Base-by-base conservation (phyloP, 1,284 basidiomycete genomes). In the Cutaneotrichosporon mucoides region DNA sequence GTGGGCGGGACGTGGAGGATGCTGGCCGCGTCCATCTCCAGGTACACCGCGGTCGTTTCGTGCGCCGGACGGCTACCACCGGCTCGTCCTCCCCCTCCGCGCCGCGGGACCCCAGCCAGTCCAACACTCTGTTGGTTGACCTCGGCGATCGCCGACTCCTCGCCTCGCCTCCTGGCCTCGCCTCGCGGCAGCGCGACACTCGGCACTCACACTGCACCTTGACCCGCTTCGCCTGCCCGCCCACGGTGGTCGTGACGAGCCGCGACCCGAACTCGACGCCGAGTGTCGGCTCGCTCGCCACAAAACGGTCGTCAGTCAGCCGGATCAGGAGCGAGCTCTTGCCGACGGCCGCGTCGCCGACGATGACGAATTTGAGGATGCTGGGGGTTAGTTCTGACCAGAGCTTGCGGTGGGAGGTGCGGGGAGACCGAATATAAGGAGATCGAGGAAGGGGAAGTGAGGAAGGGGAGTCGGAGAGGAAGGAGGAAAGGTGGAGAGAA, bases 291-390 rank as follows among this genome's bases (percentile, higher is more conserved):
- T 75, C 75, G 8, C 68, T 69, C 9, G 63, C 46, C 11, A 63
- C 61, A 55, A 72, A 73, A n/a, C 69, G 63, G 58, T 75, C 71
- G 53, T 73, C 72, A 1, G 75, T 76, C 4, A 76, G 64, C 13
- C 75, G 68, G 34, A 72, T 59, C 4, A 76, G 67, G 10, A 76
- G 56, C 10, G 67, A 71, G 13, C 71, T 71, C 66, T 76, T 76
- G 46, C 75, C 75, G 10, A 74, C 73, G 6, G 72, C 65, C 6
- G 71, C 66, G 59, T 76, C 75, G 50, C 75, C 75, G 16, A 76
- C 64, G 44, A 76, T 70, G 12, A 75, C 73, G 64, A 75, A 76
- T 63, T 76, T 76, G 52, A 76, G 70, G 59, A 76, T 76, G 51
- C 73, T 74, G 58, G 55, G 24, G 53, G 45, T 24, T 24, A 24